A percentile compares a stretch with the other conserved stretches of the same genome.
These are phyloP conservation scores for Saccharomycopsis vini DNA, from an alignment of 805 yeast genomes.

Conservation along the genomic window DNA sequence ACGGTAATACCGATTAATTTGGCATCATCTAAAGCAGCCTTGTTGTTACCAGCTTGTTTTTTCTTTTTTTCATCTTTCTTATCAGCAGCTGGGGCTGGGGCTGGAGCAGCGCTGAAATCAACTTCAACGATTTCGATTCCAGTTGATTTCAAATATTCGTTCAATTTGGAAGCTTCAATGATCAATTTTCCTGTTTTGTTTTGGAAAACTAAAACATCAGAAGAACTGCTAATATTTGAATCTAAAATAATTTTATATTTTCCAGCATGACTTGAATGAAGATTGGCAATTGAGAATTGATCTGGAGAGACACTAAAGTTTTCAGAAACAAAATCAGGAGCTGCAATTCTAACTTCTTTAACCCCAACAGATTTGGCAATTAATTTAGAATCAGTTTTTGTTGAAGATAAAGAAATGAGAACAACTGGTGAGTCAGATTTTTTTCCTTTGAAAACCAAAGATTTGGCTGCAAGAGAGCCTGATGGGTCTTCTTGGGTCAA, in stretches of 20 bases:
- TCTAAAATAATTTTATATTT: conserved; percentile 57
- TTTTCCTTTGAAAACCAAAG: conserved; percentile 84
- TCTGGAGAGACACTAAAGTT: conserved; percentile 50
- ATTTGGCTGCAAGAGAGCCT: too few species aligned
- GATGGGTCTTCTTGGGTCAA: background rate
- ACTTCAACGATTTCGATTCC: conserved; percentile 45
- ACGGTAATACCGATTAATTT: conserved; percentile 93
- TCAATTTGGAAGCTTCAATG: conserved; percentile 38
- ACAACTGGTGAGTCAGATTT: conserved; percentile 80
- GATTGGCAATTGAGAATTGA: conserved; percentile 51
- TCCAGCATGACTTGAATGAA: conserved; percentile 38
- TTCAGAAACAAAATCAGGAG: conserved; percentile 64
- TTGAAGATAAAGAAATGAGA: conserved; percentile 63
- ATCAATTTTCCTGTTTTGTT: conserved; percentile 45
- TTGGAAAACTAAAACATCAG: conserved; percentile 34
- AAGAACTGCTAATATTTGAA: conserved; percentile 34
- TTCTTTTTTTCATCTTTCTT: conserved; percentile 19
- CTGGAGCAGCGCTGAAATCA: conserved; percentile 40
- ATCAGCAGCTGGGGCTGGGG: conserved; percentile 24
- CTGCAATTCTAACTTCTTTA: conserved; percentile 84
- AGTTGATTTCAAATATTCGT: conserved; percentile 40
- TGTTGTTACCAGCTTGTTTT: conserved; percentile 23
- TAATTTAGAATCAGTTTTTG: conserved; percentile 57
- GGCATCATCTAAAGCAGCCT: conserved; percentile 67
- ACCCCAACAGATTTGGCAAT: conserved; percentile 61